A percentile compares a stretch with the other conserved stretches of the same genome.
phyloP scores from a whole-genome alignment of 1,284 basidiomycete species.

The Agaricales sp. region DNA sequence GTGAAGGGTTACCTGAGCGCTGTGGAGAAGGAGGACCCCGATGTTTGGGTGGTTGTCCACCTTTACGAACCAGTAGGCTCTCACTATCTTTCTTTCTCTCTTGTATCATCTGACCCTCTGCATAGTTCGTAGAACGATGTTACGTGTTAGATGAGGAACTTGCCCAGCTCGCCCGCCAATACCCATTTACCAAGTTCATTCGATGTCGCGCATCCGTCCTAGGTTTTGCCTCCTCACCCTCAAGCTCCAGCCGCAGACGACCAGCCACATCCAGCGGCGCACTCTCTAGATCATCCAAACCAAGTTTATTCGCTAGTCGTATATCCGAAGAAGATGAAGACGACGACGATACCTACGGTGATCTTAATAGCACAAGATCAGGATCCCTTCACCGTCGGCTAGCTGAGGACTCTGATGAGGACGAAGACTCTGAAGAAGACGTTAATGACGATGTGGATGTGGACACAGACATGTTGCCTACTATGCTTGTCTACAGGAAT shows the following conservation, averaged over 20 bases:
- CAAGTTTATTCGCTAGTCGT: conserved; percentile 6
- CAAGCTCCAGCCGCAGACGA: conserved; percentile 12
- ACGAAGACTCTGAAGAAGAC: conserved; percentile 26
- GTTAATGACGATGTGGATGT: conserved; percentile 40
- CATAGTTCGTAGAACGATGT: conserved; percentile 65
- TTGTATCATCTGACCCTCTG: conserved; percentile 3
- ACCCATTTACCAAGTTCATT: conserved; percentile 72
- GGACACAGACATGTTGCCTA: conserved; percentile 76
- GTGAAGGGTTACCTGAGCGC: conserved; percentile 63
- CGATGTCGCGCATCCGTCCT: conserved; percentile 64
- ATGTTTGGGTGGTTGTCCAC: conserved; percentile 73
- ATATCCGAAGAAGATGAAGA: conserved; percentile 28
- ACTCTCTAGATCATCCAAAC: conserved; percentile 10
- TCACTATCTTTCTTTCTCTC: conserved; percentile 7
- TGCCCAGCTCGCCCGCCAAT: conserved; percentile 53
- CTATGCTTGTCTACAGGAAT: conserved; percentile 70
- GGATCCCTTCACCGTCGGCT: conserved; percentile 30
- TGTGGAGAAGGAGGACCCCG: conserved; percentile 62
- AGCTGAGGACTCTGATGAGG: conserved; percentile 22
- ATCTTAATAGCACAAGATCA: conserved; percentile 32
- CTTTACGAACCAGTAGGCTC: conserved; percentile 68
- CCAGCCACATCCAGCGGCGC: conserved; percentile 10
- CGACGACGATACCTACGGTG: conserved; percentile 24
- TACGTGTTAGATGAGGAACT: conserved; percentile 60
- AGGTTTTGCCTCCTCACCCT: conserved; percentile 53